Evolutionary conservation across 352 stramenopile genomes (phyloP), one percentile per base, ranked within the genome.

Genomic region (Labyrinthula sp.): DNA sequence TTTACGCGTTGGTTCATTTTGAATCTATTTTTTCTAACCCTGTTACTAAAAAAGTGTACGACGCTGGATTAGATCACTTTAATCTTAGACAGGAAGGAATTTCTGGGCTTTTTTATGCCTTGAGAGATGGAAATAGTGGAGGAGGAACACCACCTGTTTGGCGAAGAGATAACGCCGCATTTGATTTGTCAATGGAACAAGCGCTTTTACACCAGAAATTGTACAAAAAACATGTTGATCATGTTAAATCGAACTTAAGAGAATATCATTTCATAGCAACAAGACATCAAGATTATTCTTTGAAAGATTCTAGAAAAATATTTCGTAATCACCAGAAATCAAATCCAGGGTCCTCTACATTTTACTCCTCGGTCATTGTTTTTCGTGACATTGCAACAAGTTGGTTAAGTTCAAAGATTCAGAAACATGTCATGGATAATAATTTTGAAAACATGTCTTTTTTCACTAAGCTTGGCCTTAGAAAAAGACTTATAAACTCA

Each of bases 231-330:
- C 12, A 5, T n/a, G 30, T 28, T 12, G 20, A 45, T 10, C 17
- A 3, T 9, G 18, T 34, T 3, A 35, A 52, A 24, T 35, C 43
- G 34, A 7, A 52, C 40, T 15, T 24, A 22, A 17, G 5, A 31
- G 43, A 52, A 28, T 52, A 45, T 22, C 40, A 52, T 22, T 52
- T 52, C 18, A 35, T 52, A 10, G 43, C 43, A 4, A 50, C 40
- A 23, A 50, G 35, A 8, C 40, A 52, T 31, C 10, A 14, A 8
- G 36, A 8, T 52, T 21, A 24, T 35, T 21, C 10, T 23, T 52
- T 1, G 9, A 25, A 8, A 20, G 17, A 7, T 12, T 24, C 21
- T 33, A 14, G 15, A 1, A 12, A 8, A n/a, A 34, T 12, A 25
- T 52, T 3, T 17, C 33, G 3, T 17, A 25, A 1, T 29, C 43